phyloP scores from a whole-genome alignment of 1,284 basidiomycete species.

The Agroathelia rolfsii region DNA sequence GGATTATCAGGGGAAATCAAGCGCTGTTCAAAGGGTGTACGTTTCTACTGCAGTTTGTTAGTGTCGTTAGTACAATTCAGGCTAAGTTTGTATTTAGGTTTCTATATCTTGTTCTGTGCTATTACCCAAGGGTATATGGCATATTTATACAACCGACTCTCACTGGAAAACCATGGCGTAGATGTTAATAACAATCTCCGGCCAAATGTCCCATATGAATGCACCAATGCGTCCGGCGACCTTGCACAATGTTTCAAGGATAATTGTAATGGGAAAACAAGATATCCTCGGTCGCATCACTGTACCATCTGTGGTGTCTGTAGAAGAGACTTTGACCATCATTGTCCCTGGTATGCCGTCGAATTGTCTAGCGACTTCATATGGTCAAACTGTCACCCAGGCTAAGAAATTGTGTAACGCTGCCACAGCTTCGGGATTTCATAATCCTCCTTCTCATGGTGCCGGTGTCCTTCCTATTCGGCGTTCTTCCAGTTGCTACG shows the following conservation, averaged over 20 bases:
- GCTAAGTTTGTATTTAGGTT: no score
- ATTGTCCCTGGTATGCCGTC: conserved; percentile 39
- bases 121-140: no score
- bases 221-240: conserved; percentile 24
- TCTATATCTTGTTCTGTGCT: no score
- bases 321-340: conserved; percentile 42
- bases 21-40: no score
- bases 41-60: no score
- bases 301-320: conserved; percentile 42
- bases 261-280: conserved; percentile 34
- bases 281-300: conserved; percentile 40
- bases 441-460: conserved; percentile 26
- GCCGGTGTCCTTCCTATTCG: conserved; percentile 24
- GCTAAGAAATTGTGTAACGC: conserved; percentile 42
- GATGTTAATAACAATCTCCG: no score
- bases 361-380: conserved; percentile 5
- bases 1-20: no score
- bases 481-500: conserved; percentile 23
- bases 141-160: no score
- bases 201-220: conserved; percentile 39
- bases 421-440: conserved; percentile 31
- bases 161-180: no score
- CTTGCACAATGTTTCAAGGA: conserved; percentile 28
- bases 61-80: no score
- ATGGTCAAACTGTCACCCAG: conserved; percentile 12